Evolutionary conservation across 1,139 yeast species (phyloP), one percentile per base, ranked within the genome.

Genomic region (Pichia sp.): DNA sequence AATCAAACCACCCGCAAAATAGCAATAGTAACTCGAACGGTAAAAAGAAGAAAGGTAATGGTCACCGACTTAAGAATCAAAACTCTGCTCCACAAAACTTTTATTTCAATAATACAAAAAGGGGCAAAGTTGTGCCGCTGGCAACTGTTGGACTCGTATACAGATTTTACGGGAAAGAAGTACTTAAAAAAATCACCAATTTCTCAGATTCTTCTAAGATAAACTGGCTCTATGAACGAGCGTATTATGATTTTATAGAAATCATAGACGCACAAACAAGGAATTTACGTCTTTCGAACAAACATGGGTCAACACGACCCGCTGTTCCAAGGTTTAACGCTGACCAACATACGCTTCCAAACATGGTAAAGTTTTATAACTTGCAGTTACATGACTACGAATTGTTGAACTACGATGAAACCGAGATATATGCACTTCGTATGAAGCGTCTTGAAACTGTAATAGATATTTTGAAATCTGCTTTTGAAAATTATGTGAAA

Each of bases 181-280:
- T 93, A 54, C 64, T 72, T 19, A 50, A 26, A 8, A 44, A 34
- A 4, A 53, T 53, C 2, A 46, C 53, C 2, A 11, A 32, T 1
- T 29, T 41, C 19, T 26, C 15, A 34, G 46, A 15, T 75, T 15
- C 67, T 74, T 52, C 67, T 72, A 13, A 61, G 67, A 72, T 87
- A 42, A 85, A 84, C 26, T 70, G 84, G 48, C 73, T 92, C 55
- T 88, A 85, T 70, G 76, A 77, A 52, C 87, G 87, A 69, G 75
- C 90, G n/a, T 93, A 93, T 76, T 81, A 81, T 62, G 93, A 87
- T 61, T 90, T 90, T 65, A 76, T 93, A 59, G 98, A 92, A 70
- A 83, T 96, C 29, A 77, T 93, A 51, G 99, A 93, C 73, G 98
- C 97, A 54, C 88, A 90, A 66, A 97, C 92, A 69, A 92, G 93